Evolutionary conservation across 306 rosid species (phyloP).

Genomic region (Boehmeria nivea): DNA sequence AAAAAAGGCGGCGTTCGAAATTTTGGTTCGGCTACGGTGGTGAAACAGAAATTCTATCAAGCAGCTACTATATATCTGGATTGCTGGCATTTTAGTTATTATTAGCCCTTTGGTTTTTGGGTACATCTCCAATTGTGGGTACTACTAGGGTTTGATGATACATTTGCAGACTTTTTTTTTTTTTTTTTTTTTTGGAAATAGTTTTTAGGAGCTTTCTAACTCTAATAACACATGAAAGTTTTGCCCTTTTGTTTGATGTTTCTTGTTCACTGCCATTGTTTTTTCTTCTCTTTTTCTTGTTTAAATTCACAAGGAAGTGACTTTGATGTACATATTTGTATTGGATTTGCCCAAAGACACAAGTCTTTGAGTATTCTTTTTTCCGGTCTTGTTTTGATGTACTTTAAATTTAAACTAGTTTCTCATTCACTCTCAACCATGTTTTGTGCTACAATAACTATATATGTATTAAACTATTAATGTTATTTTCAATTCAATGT

Average conservation of each 20-base stretch:
- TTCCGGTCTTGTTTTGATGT: slow-evolving; percentile 27
- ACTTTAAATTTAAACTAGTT: too few relatives aligned
- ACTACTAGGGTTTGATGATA: slow-evolving; percentile 50
- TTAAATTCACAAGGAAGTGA: slow-evolving; percentile 46
- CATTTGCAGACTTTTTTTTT: slow-evolving; percentile 28
- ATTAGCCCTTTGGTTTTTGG: slow-evolving; percentile 35
- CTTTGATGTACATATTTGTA: slow-evolving; percentile 66
- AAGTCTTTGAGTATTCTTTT: slow-evolving; percentile 56
- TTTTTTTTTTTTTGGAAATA: background rate
- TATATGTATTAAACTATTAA: too few relatives aligned
- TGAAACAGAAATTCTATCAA: slow-evolving; percentile 28
- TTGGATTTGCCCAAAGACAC: slow-evolving; percentile 51
- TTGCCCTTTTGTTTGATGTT: slow-evolving; percentile 26
- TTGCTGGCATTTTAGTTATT: slow-evolving; percentile 22
- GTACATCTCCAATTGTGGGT: slow-evolving; percentile 23
- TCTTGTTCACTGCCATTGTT: background rate
- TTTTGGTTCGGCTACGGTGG: slow-evolving; percentile 46
- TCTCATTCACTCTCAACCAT: too few relatives aligned
- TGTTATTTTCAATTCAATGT: too few relatives aligned
- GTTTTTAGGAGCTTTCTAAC: slow-evolving; percentile 49
- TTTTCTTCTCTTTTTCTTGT: slow-evolving; percentile 23
- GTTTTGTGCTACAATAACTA: too few relatives aligned
- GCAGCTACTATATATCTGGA: slow-evolving; percentile 49
- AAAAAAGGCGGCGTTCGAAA: slow-evolving; percentile 2
- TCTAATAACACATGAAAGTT: slow-evolving; percentile 43